Percentiles rank a stretch among this genome's conserved stretches.
phyloP scores from a whole-genome alignment of 2,329 filamentous ascomycete species.

The Xylaria sp. region DNA sequence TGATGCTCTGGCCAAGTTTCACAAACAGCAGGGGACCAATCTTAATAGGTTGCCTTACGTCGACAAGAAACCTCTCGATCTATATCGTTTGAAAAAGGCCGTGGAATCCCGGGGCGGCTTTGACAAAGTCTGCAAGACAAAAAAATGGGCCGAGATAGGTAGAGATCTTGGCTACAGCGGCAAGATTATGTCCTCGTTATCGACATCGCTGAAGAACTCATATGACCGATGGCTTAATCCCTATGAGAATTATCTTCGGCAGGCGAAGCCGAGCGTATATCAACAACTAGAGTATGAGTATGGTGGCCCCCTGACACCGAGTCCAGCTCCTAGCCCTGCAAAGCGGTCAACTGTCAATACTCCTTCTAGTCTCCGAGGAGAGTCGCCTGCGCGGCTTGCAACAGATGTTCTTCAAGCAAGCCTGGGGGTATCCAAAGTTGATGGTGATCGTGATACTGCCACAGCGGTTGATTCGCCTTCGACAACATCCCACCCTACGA shows the following conservation, averaged over 20 bases:
- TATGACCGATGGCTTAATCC: constrained; percentile 97
- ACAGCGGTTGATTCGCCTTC: constrained; percentile 58
- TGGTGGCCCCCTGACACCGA: constrained; percentile 88
- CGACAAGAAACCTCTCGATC: constrained; percentile 94
- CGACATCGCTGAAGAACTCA: constrained; percentile 97
- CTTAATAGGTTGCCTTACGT: constrained; percentile 95
- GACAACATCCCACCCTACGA: constrained; percentile 53
- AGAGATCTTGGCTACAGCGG: constrained; percentile 96
- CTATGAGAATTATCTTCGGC: constrained; percentile 91
- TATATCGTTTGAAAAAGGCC: constrained; percentile 96
- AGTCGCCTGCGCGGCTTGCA: constrained; percentile 73
- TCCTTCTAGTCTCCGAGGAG: constrained; percentile 66
- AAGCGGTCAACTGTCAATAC: constrained; percentile 72
- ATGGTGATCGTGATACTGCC: constrained; percentile 60
- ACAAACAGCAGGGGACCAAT: constrained; percentile 95
- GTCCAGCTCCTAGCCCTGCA: constrained; percentile 74
- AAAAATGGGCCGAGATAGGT: constrained; percentile 99
- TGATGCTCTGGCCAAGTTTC: constrained; percentile 93
- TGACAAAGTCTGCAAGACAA: constrained; percentile 94
- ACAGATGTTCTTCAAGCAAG: constrained; percentile 64
- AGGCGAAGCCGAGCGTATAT: constrained; percentile 95
- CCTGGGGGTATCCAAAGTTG: constrained; percentile 58
- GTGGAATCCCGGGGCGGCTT: constrained; percentile 96
- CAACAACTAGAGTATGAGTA: constrained; percentile 94
- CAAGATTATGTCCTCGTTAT: constrained; percentile 99